phyloP scores from a whole-genome alignment of 371 early-diverging fungal genomes.

The Apophysomyces elegans region DNA sequence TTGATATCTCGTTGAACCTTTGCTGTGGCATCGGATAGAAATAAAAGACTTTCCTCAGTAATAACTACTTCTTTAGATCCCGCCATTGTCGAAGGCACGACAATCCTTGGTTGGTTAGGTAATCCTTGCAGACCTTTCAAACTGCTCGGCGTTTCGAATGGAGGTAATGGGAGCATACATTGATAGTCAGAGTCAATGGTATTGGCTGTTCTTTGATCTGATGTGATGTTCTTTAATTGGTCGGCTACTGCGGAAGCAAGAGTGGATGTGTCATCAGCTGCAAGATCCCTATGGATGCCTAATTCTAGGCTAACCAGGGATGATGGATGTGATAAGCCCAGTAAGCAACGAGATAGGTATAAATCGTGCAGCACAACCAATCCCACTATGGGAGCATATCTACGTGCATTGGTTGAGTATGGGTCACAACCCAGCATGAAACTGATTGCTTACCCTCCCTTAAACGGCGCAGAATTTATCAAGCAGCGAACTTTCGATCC shows the following conservation, averaged over 20 bases:
- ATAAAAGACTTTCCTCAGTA: slow-evolving; percentile 44
- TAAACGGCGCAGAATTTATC: slow-evolving; percentile 17
- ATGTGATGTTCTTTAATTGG: slow-evolving; percentile 23
- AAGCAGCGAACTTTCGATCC: slow-evolving; percentile 18
- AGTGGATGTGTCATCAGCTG: slow-evolving; percentile 5
- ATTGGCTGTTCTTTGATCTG: slow-evolving; percentile 5
- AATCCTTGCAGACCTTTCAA: slow-evolving; percentile 20
- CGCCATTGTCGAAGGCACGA: slow-evolving; percentile 32
- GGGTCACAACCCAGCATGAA: neutral
- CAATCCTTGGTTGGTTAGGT: slow-evolving; percentile 35
- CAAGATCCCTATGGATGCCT: slow-evolving; percentile 21
- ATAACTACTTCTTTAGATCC: slow-evolving; percentile 47
- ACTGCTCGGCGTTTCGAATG: slow-evolving; percentile 31
- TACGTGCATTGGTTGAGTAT: neutral
- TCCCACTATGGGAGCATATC: slow-evolving; percentile 39
- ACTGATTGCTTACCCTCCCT: slow-evolving; percentile 4
- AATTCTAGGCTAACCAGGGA: slow-evolving; percentile 30
- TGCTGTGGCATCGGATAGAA: slow-evolving; percentile 35
- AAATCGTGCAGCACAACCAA: slow-evolving; percentile 35
- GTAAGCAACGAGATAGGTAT: slow-evolving; percentile 45
- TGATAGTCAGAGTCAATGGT: slow-evolving; percentile 15
- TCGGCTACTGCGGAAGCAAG: slow-evolving; percentile 21
- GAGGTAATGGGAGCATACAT: slow-evolving; percentile 33
- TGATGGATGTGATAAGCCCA: slow-evolving; percentile 33
- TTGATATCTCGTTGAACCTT: slow-evolving; percentile 30